These are phyloP conservation scores for Ascochyta clinopodiicola DNA, from an alignment of 2,329 filamentous ascomycete genomes.

Conservation along the genomic window DNA sequence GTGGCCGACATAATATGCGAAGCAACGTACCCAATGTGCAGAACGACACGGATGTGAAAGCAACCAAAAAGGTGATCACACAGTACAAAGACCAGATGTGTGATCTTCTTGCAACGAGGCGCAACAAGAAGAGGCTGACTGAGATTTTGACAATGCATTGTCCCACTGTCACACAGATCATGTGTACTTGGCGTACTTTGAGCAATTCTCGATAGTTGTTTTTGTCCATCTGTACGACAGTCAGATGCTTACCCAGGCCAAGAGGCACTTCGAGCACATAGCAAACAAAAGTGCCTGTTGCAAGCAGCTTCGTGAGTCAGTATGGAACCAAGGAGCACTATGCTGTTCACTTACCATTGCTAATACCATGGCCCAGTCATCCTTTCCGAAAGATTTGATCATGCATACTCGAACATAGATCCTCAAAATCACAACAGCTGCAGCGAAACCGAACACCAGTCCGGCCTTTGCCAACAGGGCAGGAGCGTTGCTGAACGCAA, in stretches of 20 bases:
- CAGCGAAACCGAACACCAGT: no score
- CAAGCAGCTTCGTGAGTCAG: not conserved
- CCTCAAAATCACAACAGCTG: no score
- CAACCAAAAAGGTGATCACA: slow-evolving; percentile 52
- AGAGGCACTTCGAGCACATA: slow-evolving; percentile 55
- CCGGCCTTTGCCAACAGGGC: no score
- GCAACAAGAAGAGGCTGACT: slow-evolving; percentile 54
- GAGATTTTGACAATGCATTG: slow-evolving; percentile 57
- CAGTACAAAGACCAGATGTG: slow-evolving; percentile 53
- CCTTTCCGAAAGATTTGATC: slow-evolving; percentile 56
- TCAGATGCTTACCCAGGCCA: slow-evolving; percentile 57
- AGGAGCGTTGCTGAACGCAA: no score
- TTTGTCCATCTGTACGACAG: slow-evolving; percentile 42
- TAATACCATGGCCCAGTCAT: slow-evolving; percentile 56
- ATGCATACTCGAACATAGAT: slow-evolving; percentile 30
- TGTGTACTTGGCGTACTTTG: slow-evolving; percentile 53
- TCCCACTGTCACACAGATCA: slow-evolving; percentile 55
- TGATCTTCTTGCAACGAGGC: slow-evolving; percentile 50
- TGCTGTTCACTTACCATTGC: slow-evolving; percentile 45
- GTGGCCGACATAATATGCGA: no score
- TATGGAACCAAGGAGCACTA: no score
- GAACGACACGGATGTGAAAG: slow-evolving; percentile 51
- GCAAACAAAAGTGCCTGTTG: slow-evolving; percentile 40
- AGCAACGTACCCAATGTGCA: slow-evolving; percentile 42
- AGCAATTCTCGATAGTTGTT: slow-evolving; percentile 45